Evolutionary conservation across 1,139 yeast species (phyloP), one percentile per base, ranked within the genome.

Genomic region (Debaryomyces subglobosus): DNA sequence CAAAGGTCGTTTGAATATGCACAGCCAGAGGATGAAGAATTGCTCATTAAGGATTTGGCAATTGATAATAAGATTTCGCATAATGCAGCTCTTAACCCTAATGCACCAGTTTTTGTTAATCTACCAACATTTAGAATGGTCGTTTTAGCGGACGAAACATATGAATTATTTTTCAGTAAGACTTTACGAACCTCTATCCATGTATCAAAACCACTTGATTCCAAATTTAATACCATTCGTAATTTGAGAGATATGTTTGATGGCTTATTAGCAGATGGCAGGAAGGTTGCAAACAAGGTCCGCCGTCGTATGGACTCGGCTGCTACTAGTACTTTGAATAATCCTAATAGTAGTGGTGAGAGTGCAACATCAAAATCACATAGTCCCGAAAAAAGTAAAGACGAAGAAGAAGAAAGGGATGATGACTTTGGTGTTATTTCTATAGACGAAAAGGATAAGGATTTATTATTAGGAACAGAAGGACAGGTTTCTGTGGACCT

Each of bases 121-220:
- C 72, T 92, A 25, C 92, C 98, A 0, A 91, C 97, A 0, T 94
- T 94, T 71, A 77, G 99, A 56, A 94, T 94, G 99, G 96, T 94
- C 16, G 74, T 94, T 3, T 74, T 94, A 13, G 97, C 98, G 0
- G 97, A 92, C 64, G 98, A 91, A 61, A 89, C 97, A 0, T 86
- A 91, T 56, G 98, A 94, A 63, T 72, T 87, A 37, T 82, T 92
- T 55, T 94, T 94, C 66, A 78, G 89, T 33, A 71, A 75, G 24
- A 87, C 92, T 1, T 74, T 86, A 41, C 78, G 86, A 46, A 66
- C 74, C 7, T 81, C 96, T 0, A 78, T 91, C 44, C 90, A 87
- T 58, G 74, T 91, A 36, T 81, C 84, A 36, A 81, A 82, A 54
- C 79, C 80, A 5, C 68, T 79, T 25, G 79, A 74, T 43, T 58